These are phyloP conservation scores for Yamadazyma scolyti DNA, from an alignment of 805 yeast species.

Conservation along the genomic window DNA sequence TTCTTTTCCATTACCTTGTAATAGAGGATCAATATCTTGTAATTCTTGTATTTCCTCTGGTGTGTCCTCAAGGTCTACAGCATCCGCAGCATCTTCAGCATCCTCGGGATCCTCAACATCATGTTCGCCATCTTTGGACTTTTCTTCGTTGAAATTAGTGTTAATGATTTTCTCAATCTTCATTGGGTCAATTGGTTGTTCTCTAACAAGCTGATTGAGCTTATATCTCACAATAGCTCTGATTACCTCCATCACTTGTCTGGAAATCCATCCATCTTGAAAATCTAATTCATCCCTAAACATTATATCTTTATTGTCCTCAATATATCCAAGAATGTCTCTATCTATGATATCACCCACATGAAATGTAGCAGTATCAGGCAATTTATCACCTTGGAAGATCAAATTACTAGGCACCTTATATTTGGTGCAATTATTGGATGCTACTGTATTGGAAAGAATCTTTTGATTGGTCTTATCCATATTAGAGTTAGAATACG, in stretches of 20 bases:
- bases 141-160: constrained; percentile 26
- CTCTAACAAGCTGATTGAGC: constrained; percentile 55
- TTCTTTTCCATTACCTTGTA: constrained; percentile 15
- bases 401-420: constrained; percentile 38
- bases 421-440: constrained; percentile 5
- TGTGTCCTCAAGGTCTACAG: constrained; percentile 16
- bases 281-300: constrained; percentile 36
- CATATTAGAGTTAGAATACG: constrained; percentile 16
- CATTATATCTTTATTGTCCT: constrained; percentile 30
- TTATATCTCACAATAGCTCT: constrained; percentile 73
- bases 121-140: constrained; percentile 19
- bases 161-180: constrained; percentile 42
- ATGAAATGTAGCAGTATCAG: constrained; percentile 70
- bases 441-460: constrained; percentile 22
- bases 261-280: constrained; percentile 78
- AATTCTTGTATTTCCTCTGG: constrained; percentile 14
- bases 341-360: constrained; percentile 74
- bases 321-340: constrained; percentile 47
- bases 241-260: constrained; percentile 56
- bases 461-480: constrained; percentile 11
- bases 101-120: constrained; percentile 21
- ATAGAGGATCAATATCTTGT: no score
- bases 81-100: constrained; percentile 13
- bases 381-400: constrained; percentile 70
- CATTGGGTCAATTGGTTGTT: constrained; percentile 40